A percentile compares a stretch with the other conserved stretches of the same genome.
Conservation (phyloP, 305 asterid genomes). For the Plantago lanceolata region DNA sequence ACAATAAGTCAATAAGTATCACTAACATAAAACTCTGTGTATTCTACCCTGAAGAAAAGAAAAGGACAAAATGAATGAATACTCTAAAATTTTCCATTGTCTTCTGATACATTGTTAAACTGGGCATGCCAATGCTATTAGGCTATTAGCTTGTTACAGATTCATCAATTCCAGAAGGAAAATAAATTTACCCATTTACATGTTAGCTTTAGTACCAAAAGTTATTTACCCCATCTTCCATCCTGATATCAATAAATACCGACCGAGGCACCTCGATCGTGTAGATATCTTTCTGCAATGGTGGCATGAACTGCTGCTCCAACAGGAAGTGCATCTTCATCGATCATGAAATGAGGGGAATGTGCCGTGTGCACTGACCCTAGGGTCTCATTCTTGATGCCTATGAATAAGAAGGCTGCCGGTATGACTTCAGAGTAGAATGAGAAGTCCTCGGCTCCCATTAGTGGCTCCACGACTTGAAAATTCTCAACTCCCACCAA, state of each 20-base stretch:
- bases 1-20: no score
- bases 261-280: conserved; percentile 26
- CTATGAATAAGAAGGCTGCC: conserved; percentile 68
- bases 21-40: not conserved
- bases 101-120: conserved; percentile 9
- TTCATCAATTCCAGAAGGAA: conserved; percentile 4
- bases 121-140: conserved; percentile 17
- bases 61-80: not conserved
- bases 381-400: conserved; percentile 59
- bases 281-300: conserved; percentile 78
- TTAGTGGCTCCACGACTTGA: conserved; percentile 51
- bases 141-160: no score
- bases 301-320: conserved; percentile 96
- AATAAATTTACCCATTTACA: conserved; percentile 8
- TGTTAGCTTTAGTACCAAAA: conserved; percentile 16
- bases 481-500: conserved; percentile 43
- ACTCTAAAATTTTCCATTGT: not conserved
- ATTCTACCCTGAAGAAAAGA: not conserved
- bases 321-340: conserved; percentile 66
- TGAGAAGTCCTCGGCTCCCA: conserved; percentile 93
- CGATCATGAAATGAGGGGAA: conserved; percentile 82
- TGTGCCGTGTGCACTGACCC: conserved; percentile 67
- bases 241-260: conserved; percentile 9
- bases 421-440: conserved; percentile 80
- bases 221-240: conserved; percentile 10